Evolutionary conservation across 768 basidiomycete genomes (phyloP).

Genomic region (Tricholoma furcatifolium): DNA sequence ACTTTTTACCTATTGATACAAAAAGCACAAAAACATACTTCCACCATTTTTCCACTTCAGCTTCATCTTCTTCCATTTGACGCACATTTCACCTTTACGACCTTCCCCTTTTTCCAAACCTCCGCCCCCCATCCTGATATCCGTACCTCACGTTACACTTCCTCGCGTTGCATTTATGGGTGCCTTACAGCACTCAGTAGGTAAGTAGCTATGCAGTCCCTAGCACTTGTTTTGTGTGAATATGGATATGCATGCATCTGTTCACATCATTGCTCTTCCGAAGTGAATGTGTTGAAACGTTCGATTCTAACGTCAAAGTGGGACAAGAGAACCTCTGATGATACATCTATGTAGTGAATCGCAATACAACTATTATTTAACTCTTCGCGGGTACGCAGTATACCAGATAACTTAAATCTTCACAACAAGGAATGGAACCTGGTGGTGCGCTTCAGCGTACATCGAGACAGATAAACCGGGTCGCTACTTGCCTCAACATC

Average conservation of each 20-base stretch:
- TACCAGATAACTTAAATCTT: slow-evolving; percentile 42
- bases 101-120: slow-evolving; percentile 15
- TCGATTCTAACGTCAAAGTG: no score
- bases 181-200: slow-evolving; percentile 28
- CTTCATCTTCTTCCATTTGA: slow-evolving; percentile 33
- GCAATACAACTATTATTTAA: slow-evolving; percentile 40
- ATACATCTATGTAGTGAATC: slow-evolving; percentile 7
- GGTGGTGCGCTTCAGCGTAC: slow-evolving; percentile 1
- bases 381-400: not conserved
- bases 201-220: slow-evolving; percentile 46
- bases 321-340: not conserved
- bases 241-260: slow-evolving; percentile 31
- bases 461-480: not conserved
- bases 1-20: slow-evolving; percentile 33
- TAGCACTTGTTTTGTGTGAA: slow-evolving; percentile 19
- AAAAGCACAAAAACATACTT: slow-evolving; percentile 52
- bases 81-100: slow-evolving; percentile 16
- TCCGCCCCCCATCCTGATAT: slow-evolving; percentile 21
- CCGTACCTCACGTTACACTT: slow-evolving; percentile 18
- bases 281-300: no score
- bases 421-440: slow-evolving; percentile 87
- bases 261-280: slow-evolving; percentile 1
- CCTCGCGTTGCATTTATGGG: slow-evolving; percentile 13
- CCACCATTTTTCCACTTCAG: slow-evolving; percentile 27
- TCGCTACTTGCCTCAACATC: slow-evolving; percentile 78